Evolutionary conservation across 768 basidiomycete genomes (phyloP), one percentile per base, ranked within the genome.

Genomic region (Rubroboletus pulcherrimus): DNA sequence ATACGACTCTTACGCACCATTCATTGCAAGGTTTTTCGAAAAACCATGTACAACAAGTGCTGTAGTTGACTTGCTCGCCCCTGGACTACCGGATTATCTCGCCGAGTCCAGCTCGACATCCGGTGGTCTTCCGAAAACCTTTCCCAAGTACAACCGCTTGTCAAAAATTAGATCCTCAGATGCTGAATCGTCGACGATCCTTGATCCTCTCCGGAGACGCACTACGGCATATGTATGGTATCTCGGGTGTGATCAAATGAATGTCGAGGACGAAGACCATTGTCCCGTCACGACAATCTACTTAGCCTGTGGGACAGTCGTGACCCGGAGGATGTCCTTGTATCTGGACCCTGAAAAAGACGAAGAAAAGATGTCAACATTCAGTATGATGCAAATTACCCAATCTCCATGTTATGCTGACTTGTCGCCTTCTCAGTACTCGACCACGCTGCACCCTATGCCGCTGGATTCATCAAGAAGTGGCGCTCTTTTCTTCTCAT

Each of bases 21-120:
- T 58, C 26, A 6, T 63, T 9, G 35, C 60, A 10, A 51, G 33
- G 35, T 47, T 56, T 41, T 47, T 35, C 1, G 46, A 63, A 9
- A 53, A 24, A 26, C 54, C 60, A 2, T 57, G 51, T 17, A 57
- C 31, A 44, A 44, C 33, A 6, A 43, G 34, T 9, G 44, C 17
- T 5, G 10, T 64, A n/a, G 29, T 37, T 19, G 17, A 66, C 31
- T 33, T 62, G 6, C 48, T 65, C 31, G 49, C 63, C 1, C 63
- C 60, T 0, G 66, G 65, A 31, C 7, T 66, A 1, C 66, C 65
- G 21, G 59, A 64, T 41, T 64, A 24, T 29, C 49, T 66, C 4
- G 42, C 24, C 8, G 24, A n/a, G 21, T 67, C 65, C 21, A 62
- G 56, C 7, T 58, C 59, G 11, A 67, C 62, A 17, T 66, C 65